Base-by-base conservation (phyloP, 83 land plant species). In the Picea abies region DNA sequence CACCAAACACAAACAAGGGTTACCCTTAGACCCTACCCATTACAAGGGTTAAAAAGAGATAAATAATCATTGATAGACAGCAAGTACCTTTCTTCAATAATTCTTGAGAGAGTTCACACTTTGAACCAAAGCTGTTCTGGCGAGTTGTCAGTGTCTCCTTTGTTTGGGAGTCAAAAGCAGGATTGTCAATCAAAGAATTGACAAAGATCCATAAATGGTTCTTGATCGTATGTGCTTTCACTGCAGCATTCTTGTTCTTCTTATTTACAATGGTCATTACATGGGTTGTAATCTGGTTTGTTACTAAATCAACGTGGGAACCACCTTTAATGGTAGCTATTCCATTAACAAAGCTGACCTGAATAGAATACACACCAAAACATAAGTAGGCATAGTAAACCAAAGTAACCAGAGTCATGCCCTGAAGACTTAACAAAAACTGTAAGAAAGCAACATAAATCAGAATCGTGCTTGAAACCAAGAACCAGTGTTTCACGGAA, bases 131-230 rank as follows among this genome's bases (percentile, higher is more conserved):
- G 73, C 97, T 93, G 47, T 90, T 86, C 60, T 88, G 92, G 73
- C 99, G 98, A 86, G 93, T 92, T 12, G 99, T 98, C 90, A 96
- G 80, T 1, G 99, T 96, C 76, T 98, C 99, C 78, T 98, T 98
- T 7, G 99, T 96, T 89, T 98, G 99, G 15, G 99, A 98, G 82
- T 98, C 99, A 81, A 98, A 98, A 9, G 99, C 97, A 56, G 99
- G 99, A 80, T 98, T 98, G 93, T 96, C 99, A 93, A 98, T 90
- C 17, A 94, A 90, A 60, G 95, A 87, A 92, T 98, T 98, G 89
- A 98, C 98, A 94, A 98, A 98, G 39, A 98, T 91, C 99, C 99
- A 98, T 76, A 98, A 83, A 80, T 98, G 93, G 72, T 88, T 93
- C 83, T 90, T 94, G 79, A 96, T 93, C 65, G 90, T 88, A 71